Conservation (phyloP, 2,329 filamentous ascomycete species). For the Orbilia blumenaviensis region DNA sequence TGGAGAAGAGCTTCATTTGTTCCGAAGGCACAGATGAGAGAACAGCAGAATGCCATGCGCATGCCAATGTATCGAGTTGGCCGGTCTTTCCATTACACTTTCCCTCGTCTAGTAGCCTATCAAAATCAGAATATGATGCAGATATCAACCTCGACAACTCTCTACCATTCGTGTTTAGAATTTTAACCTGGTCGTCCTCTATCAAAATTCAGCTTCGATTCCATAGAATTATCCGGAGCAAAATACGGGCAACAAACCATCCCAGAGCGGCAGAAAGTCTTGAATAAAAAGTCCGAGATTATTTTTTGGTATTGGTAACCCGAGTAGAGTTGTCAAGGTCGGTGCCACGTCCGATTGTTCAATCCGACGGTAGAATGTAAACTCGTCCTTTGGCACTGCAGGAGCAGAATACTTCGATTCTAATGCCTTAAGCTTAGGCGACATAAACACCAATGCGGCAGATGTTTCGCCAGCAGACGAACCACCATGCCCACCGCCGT, state of each 20-base stretch:
- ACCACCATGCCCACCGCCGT: slow-evolving; percentile 94
- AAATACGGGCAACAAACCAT: slow-evolving; percentile 64
- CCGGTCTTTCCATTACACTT: slow-evolving; percentile 51
- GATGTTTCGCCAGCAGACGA: slow-evolving; percentile 95
- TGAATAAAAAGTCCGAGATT: slow-evolving; percentile 87
- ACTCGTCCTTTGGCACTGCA: slow-evolving; percentile 71
- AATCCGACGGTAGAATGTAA: slow-evolving; percentile 83
- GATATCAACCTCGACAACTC: slow-evolving; percentile 82
- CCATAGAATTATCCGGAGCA: background rate
- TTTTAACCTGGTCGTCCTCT: slow-evolving; percentile 48
- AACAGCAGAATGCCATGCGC: slow-evolving; percentile 69
- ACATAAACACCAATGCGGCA: slow-evolving; percentile 88
- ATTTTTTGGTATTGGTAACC: slow-evolving; percentile 87
- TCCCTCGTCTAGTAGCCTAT: slow-evolving; percentile 56
- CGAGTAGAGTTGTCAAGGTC: slow-evolving; percentile 84
- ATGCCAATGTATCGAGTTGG: slow-evolving; percentile 71
- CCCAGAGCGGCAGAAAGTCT: slow-evolving; percentile 81
- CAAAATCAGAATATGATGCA: slow-evolving; percentile 73
- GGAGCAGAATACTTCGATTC: slow-evolving; percentile 65
- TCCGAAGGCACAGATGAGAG: slow-evolving; percentile 6
- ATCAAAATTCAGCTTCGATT: slow-evolving; percentile 49
- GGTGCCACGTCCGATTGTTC: slow-evolving; percentile 95
- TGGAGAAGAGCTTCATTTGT: slow-evolving; percentile 38
- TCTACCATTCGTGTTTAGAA: slow-evolving; percentile 79
- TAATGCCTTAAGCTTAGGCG: slow-evolving; percentile 76